phyloP scores from a whole-genome alignment of 1,139 yeast species.

The Wickerhamomyces sp. region DNA sequence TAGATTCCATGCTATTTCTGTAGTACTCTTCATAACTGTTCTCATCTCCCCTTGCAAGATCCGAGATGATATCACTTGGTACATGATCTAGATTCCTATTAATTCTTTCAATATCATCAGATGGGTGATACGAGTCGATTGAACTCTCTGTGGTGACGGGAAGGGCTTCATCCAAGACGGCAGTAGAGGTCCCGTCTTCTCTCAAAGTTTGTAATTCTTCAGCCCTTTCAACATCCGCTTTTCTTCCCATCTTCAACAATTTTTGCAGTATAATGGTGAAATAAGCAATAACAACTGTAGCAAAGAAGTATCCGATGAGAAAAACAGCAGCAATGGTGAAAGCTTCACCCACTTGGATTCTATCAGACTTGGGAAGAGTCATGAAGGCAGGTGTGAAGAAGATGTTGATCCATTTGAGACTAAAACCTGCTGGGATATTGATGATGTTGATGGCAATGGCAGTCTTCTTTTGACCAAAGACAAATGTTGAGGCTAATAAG shows the following conservation, averaged over 20 bases:
- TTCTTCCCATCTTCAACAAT: slow-evolving; percentile 22
- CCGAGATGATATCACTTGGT: slow-evolving; percentile 15
- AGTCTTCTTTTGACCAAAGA: slow-evolving; percentile 34
- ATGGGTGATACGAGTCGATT: background rate
- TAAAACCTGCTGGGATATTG: slow-evolving; percentile 64
- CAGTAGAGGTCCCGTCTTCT: slow-evolving; percentile 11
- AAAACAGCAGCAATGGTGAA: slow-evolving; percentile 72
- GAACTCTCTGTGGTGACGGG: background rate
- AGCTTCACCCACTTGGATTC: slow-evolving; percentile 63
- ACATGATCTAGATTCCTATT: slow-evolving; percentile 11
- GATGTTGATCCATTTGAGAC: slow-evolving; percentile 71
- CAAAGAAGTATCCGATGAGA: slow-evolving; percentile 52
- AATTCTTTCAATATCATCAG: background rate
- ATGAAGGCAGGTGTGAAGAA: slow-evolving; percentile 77
- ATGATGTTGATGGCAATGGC: slow-evolving; percentile 41
- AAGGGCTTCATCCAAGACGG: slow-evolving; percentile 1
- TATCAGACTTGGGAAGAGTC: slow-evolving; percentile 59
- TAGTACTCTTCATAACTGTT: slow-evolving; percentile 16
- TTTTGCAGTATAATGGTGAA: slow-evolving; percentile 37
- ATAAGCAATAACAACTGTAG: slow-evolving; percentile 46
- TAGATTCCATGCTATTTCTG: slow-evolving; percentile 6
- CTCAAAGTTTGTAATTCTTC: slow-evolving; percentile 21
- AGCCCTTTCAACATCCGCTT: slow-evolving; percentile 23
- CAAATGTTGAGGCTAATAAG: slow-evolving; percentile 33
- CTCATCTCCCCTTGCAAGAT: slow-evolving; percentile 22